Evolutionary conservation across 1,139 yeast genomes (phyloP).

Genomic region (Pichia sp.): DNA sequence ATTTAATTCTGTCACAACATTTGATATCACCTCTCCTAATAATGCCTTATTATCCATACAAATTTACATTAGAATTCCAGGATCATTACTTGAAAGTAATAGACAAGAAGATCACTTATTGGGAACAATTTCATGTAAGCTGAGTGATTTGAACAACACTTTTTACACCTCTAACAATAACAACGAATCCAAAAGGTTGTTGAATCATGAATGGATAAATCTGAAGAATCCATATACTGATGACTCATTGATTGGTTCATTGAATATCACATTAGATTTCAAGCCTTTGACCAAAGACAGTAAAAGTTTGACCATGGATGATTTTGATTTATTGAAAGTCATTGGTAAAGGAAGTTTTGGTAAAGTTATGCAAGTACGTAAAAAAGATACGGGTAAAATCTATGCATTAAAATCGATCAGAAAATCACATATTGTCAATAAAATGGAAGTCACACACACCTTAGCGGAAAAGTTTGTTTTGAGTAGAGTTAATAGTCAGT

Average conservation of each 20-base stretch:
- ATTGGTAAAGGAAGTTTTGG: constrained; percentile 98
- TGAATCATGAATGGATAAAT: constrained; percentile 39
- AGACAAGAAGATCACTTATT: constrained; percentile 27
- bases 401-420: constrained; percentile 91
- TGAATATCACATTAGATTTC: constrained; percentile 69
- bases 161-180: constrained; percentile 14
- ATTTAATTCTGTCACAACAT: constrained; percentile 85
- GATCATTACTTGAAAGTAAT: constrained; percentile 38
- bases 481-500: constrained; percentile 92
- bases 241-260: constrained; percentile 35
- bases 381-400: constrained; percentile 87
- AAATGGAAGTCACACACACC: constrained; percentile 94
- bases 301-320: constrained; percentile 74
- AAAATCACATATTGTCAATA: constrained; percentile 87
- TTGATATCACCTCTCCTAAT: constrained; percentile 70
- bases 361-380: constrained; percentile 96
- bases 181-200: constrained; percentile 29
- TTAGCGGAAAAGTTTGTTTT: constrained; percentile 92
- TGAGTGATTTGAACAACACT: constrained; percentile 25
- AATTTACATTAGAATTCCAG: constrained; percentile 70
- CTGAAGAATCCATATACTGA: constrained; percentile 26
- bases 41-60: constrained; percentile 47
- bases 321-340: constrained; percentile 86
- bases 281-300: constrained; percentile 48
- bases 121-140: constrained; percentile 23